Percentiles rank a stretch among this genome's conserved stretches.
These are phyloP conservation scores for Backusella macrospora DNA, from an alignment of 192 early-diverging fungal species.

Conservation along the genomic window DNA sequence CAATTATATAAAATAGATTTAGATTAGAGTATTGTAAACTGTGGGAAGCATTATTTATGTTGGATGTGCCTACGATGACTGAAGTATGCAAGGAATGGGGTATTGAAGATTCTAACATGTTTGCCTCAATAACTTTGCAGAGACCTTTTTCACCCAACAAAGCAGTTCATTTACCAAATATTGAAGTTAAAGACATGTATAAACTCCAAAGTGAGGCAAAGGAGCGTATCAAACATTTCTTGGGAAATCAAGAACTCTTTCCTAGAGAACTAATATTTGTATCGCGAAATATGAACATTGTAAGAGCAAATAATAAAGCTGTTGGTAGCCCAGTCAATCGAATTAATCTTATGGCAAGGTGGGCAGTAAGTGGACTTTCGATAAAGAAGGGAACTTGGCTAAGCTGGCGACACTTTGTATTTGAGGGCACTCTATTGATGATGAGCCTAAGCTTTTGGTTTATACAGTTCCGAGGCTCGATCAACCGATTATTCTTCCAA, in stretches of 20 bases:
- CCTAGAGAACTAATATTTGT: conserved; percentile 93
- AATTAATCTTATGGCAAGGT: conserved; percentile 82
- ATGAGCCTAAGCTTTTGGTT: conserved; percentile 64
- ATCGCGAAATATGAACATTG: conserved; percentile 85
- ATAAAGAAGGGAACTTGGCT: not conserved
- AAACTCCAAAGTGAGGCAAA: conserved; percentile 78
- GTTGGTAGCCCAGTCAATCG: conserved; percentile 88
- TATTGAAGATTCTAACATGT: conserved; percentile 61
- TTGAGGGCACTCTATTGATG: conserved; percentile 61
- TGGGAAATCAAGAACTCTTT: conserved; percentile 67
- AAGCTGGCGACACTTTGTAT: conserved; percentile 38
- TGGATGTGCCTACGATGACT: conserved; percentile 63
- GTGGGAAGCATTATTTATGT: conserved; percentile 82
- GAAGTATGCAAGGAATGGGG: conserved; percentile 78
- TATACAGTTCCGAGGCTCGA: conserved; percentile 43
- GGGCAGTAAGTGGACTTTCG: conserved; percentile 65
- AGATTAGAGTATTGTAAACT: conserved; percentile 78
- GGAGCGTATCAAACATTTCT: conserved; percentile 68
- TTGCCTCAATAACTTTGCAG: conserved; percentile 69
- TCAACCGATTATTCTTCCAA: conserved; percentile 40
- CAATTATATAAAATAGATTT: conserved; percentile 47
- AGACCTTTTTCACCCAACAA: conserved; percentile 63
- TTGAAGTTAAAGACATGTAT: conserved; percentile 62
- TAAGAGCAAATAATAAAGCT: conserved; percentile 82
- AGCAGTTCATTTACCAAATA: conserved; percentile 41